Evolutionary conservation across 208 protist species (phyloP).

Genomic region (Trypanosoma cruzi): DNA sequence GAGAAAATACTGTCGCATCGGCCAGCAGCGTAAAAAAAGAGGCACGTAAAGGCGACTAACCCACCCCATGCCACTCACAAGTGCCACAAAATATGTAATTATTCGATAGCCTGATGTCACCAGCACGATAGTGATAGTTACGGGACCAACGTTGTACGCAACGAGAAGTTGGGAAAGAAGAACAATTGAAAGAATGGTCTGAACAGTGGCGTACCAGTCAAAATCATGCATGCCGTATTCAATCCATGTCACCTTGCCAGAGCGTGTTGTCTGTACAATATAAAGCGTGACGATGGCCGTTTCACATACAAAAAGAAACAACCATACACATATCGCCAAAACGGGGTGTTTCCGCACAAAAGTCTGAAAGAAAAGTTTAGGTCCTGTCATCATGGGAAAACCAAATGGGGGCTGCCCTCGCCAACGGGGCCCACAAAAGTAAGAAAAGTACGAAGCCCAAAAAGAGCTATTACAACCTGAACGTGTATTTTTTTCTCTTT

Average conservation of each 20-base stretch:
- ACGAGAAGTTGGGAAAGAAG: conserved; percentile 83
- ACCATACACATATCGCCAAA: conserved; percentile 71
- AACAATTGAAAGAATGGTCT: conserved; percentile 65
- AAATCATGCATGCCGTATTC: conserved; percentile 51
- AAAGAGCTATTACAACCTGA: not conserved
- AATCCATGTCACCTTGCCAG: conserved; percentile 50
- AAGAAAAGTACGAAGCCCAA: not conserved
- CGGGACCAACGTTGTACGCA: conserved; percentile 75
- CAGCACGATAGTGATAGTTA: conserved; percentile 74
- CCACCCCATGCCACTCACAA: conserved; percentile 46
- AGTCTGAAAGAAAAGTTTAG: conserved; percentile 76
- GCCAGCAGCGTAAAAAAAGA: conserved; percentile 85
- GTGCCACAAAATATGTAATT: conserved; percentile 63
- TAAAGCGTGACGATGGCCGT: conserved; percentile 71
- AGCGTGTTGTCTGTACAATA: conserved; percentile 51
- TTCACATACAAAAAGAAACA: conserved; percentile 81
- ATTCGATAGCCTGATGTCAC: conserved; percentile 86
- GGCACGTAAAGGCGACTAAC: conserved; percentile 86
- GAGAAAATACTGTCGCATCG: conserved; percentile 87
- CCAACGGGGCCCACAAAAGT: not conserved
- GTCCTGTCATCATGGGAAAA: conserved; percentile 77
- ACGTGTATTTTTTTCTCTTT: conserved; percentile 14
- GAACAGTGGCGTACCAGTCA: conserved; percentile 68
- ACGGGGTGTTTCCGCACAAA: conserved; percentile 75
- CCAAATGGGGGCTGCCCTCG: conserved; percentile 19